A percentile compares a stretch with the other conserved stretches of the same genome.
Evolutionary conservation across 768 basidiomycete species (phyloP).

Genomic region (Tephrocybe rancida): DNA sequence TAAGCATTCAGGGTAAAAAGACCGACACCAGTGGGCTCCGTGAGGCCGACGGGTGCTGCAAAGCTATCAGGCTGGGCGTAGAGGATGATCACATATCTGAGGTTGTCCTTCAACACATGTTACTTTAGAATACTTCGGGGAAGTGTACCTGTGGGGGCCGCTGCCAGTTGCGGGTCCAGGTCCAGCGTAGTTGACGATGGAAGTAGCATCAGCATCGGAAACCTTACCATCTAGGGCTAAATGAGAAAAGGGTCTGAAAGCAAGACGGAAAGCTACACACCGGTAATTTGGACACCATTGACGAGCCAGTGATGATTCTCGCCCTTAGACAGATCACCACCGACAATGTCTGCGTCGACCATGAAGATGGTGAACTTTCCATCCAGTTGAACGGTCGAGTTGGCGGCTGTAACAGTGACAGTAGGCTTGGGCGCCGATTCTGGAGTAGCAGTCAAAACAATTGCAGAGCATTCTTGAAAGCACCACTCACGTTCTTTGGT

Average conservation of each 20-base stretch:
- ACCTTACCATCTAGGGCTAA: slow-evolving; percentile 33
- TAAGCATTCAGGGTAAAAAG: slow-evolving; percentile 62
- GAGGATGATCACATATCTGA: slow-evolving; percentile 69
- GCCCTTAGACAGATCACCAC: slow-evolving; percentile 55
- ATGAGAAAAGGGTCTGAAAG: neutral
- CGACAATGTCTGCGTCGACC: slow-evolving; percentile 74
- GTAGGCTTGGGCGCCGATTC: slow-evolving; percentile 59
- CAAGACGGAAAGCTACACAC: slow-evolving; percentile 27
- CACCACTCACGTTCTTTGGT: slow-evolving; percentile 54
- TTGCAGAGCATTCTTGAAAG: neutral
- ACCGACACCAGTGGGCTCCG: slow-evolving; percentile 51
- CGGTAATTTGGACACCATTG: slow-evolving; percentile 56
- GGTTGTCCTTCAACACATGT: neutral
- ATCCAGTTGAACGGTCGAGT: slow-evolving; percentile 44
- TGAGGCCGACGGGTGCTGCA: slow-evolving; percentile 58
- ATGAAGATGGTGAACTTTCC: slow-evolving; percentile 70
- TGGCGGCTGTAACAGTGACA: slow-evolving; percentile 52
- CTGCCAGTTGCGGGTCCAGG: slow-evolving; percentile 70
- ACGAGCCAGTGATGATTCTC: slow-evolving; percentile 84
- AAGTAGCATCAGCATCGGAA: slow-evolving; percentile 42
- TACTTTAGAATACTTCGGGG: neutral
- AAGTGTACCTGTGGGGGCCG: slow-evolving; percentile 69
- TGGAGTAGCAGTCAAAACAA: slow-evolving; percentile 27
- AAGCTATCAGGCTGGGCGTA: slow-evolving; percentile 68
- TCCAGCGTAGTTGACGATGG: slow-evolving; percentile 69